Evolutionary conservation across 2,329 filamentous ascomycete species (phyloP).

Genomic region (Eurotiales sp.): DNA sequence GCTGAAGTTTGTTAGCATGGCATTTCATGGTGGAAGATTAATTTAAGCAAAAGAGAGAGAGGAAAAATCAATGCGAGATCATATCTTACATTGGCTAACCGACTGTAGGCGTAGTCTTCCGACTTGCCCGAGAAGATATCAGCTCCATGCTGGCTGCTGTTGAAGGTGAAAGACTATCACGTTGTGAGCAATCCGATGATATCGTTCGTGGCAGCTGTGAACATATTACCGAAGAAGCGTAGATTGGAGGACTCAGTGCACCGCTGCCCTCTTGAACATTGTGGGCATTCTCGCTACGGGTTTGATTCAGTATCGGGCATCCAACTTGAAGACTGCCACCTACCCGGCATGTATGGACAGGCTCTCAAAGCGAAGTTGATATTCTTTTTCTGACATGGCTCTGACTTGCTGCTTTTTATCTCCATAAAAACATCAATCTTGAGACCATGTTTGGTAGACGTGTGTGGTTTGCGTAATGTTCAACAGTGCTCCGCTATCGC

Average conservation of each 20-base stretch:
- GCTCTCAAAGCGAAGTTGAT: slow-evolving; percentile 10
- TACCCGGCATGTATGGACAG: slow-evolving; percentile 13
- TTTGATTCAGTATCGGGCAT: neutral
- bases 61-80: neutral
- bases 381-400: slow-evolving; percentile 4
- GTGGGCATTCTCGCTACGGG: slow-evolving; percentile 10
- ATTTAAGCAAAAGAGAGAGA: no score
- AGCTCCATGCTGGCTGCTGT: slow-evolving; percentile 83
- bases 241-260: slow-evolving; percentile 12
- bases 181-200: neutral
- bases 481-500: no score
- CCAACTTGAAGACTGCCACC: neutral
- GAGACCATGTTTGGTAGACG: no score
- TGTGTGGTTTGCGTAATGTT: no score
- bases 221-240: slow-evolving; percentile 9
- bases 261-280: slow-evolving; percentile 11
- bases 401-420: neutral
- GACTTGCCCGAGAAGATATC: slow-evolving; percentile 80
- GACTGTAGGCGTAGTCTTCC: slow-evolving; percentile 46
- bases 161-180: slow-evolving; percentile 49
- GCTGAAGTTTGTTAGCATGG: slow-evolving; percentile 14
- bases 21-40: no score
- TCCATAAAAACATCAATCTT: no score
- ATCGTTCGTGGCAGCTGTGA: no score
- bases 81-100: slow-evolving; percentile 30